Percentiles rank a stretch among this genome's conserved stretches.
Evolutionary conservation across 768 basidiomycete species (phyloP).

Genomic region (Tephrocybe sp.): DNA sequence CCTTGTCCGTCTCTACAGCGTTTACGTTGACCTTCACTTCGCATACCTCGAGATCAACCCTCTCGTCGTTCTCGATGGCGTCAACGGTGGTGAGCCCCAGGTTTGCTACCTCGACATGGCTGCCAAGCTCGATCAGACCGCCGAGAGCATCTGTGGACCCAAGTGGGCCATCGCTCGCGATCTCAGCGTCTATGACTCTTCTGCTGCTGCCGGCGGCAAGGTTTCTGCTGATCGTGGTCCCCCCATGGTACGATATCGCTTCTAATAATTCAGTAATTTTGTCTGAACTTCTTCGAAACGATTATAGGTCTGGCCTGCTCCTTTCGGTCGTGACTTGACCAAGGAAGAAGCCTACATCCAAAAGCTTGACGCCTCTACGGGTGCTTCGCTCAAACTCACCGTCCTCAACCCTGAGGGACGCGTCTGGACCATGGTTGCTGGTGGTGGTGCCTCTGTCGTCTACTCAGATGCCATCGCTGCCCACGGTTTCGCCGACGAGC

Average conservation of each 20-base stretch:
- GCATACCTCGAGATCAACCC: slow-evolving; percentile 99
- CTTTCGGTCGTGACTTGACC: slow-evolving; percentile 95
- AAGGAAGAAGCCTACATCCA: slow-evolving; percentile 99
- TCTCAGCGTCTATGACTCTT: slow-evolving; percentile 54
- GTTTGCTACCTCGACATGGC: slow-evolving; percentile 99
- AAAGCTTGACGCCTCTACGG: slow-evolving; percentile 94
- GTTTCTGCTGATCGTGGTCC: slow-evolving; percentile 91
- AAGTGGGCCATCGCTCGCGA: slow-evolving; percentile 99
- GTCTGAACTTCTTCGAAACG: not conserved
- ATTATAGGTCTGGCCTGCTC: slow-evolving; percentile 75
- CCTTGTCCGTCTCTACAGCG: slow-evolving; percentile 90
- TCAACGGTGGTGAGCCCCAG: slow-evolving; percentile 59
- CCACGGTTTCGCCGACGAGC: slow-evolving; percentile 93
- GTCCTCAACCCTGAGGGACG: slow-evolving; percentile 93
- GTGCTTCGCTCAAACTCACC: slow-evolving; percentile 97
- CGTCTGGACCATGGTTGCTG: slow-evolving; percentile 99
- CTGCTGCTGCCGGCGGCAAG: slow-evolving; percentile 33
- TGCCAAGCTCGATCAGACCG: slow-evolving; percentile 98
- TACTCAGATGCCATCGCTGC: slow-evolving; percentile 83
- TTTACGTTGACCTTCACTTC: slow-evolving; percentile 98
- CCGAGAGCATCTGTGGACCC: slow-evolving; percentile 95
- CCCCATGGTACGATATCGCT: slow-evolving; percentile 69
- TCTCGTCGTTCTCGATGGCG: slow-evolving; percentile 87
- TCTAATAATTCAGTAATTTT: slow-evolving; percentile 5
- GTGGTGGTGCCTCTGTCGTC: slow-evolving; percentile 77